These are phyloP conservation scores for Lichenothelia convexa DNA, from an alignment of 495 filamentous ascomycete species.

Conservation along the genomic window DNA sequence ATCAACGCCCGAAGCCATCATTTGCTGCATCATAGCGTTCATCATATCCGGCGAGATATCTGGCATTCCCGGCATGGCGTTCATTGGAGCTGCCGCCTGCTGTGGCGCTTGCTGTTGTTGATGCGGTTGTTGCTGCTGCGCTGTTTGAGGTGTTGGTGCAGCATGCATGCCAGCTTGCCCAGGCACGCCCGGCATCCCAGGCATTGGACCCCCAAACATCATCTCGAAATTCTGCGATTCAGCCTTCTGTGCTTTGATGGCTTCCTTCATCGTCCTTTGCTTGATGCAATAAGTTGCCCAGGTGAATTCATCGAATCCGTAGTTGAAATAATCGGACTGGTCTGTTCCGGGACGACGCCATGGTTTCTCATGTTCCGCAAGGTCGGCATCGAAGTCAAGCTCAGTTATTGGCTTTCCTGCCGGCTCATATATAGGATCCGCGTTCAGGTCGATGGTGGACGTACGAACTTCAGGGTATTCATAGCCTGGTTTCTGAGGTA, in stretches of 20 bases:
- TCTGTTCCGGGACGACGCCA: slow-evolving; percentile 95
- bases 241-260: slow-evolving; percentile 59
- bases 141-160: slow-evolving; percentile 8
- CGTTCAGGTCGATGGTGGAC: slow-evolving; percentile 68
- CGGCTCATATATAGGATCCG: slow-evolving; percentile 38
- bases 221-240: slow-evolving; percentile 78
- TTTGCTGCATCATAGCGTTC: slow-evolving; percentile 55
- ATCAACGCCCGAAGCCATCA: slow-evolving; percentile 71
- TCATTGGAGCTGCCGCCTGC: slow-evolving; percentile 21
- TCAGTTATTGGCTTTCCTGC: slow-evolving; percentile 29
- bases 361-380: slow-evolving; percentile 71
- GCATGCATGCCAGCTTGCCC: slow-evolving; percentile 13
- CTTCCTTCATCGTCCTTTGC: slow-evolving; percentile 57
- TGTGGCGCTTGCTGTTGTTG: slow-evolving; percentile 1
- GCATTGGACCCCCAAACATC: slow-evolving; percentile 53
- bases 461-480: slow-evolving; percentile 47
- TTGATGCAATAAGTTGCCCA: slow-evolving; percentile 91
- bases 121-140: neutral
- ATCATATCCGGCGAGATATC: slow-evolving; percentile 36
- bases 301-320: slow-evolving; percentile 98
- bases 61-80: slow-evolving; percentile 46
- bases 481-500: slow-evolving; percentile 28
- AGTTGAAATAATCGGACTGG: slow-evolving; percentile 95
- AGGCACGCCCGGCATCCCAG: slow-evolving; percentile 32
- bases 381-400: slow-evolving; percentile 59